Percentiles rank a stretch among this genome's conserved stretches.
These are phyloP conservation scores for Diplocarpon mali DNA, from an alignment of 2,329 filamentous ascomycete species.

Conservation along the genomic window DNA sequence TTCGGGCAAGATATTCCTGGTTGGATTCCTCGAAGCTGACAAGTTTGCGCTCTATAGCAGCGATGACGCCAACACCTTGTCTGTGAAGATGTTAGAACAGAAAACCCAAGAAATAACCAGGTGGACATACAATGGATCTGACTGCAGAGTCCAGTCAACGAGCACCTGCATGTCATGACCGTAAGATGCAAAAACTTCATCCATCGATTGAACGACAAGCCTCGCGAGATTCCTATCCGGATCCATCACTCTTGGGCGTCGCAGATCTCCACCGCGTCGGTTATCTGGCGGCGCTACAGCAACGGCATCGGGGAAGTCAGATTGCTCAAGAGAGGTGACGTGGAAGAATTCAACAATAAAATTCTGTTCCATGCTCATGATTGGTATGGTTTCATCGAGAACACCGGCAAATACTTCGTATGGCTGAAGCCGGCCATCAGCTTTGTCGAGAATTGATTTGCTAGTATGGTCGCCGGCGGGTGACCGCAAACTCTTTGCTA, in stretches of 20 bases:
- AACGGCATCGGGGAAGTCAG: conserved; percentile 77
- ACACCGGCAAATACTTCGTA: conserved; percentile 74
- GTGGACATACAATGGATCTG: conserved; percentile 65
- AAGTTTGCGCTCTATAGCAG: conserved; percentile 68
- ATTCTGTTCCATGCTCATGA: conserved; percentile 90
- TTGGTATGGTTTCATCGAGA: conserved; percentile 69
- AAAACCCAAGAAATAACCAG: not conserved
- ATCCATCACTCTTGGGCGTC: conserved; percentile 68
- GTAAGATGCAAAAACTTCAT: conserved; percentile 76
- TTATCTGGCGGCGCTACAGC: conserved; percentile 52
- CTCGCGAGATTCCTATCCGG: conserved; percentile 80
- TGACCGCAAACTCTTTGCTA: conserved; percentile 62
- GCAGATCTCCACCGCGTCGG: conserved; percentile 62
- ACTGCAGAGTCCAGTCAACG: conserved; percentile 71
- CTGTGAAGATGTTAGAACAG: conserved; percentile 32
- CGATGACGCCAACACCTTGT: conserved; percentile 82
- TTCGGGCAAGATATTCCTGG: conserved; percentile 77
- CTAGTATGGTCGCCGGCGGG: conserved; percentile 51
- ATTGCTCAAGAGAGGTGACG: conserved; percentile 68
- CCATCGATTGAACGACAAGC: conserved; percentile 77
- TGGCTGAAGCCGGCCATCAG: conserved; percentile 57
- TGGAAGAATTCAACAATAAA: conserved; percentile 98
- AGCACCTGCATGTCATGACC: conserved; percentile 66
- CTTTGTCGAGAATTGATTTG: conserved; percentile 42
- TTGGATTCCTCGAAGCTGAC: conserved; percentile 76